Evolutionary conservation across 1,139 yeast species (phyloP), one percentile per base, ranked within the genome.

Genomic region (Geotrichum reessii): DNA sequence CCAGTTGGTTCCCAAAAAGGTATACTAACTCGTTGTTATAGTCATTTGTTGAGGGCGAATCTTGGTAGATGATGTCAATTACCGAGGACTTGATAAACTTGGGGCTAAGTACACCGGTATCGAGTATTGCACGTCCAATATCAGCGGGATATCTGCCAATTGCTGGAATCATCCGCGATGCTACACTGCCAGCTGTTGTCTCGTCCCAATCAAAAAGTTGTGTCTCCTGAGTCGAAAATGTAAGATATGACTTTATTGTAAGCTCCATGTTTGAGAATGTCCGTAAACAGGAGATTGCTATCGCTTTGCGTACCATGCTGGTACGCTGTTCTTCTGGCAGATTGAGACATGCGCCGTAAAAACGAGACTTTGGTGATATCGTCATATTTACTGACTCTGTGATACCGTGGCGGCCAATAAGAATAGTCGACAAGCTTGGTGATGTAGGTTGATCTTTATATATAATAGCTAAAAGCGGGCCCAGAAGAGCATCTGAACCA

Each of bases 1-100:
- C 97, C 54, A 90, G 75, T 71, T 92, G 97, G 53, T 85, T 85
- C 0, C 98, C 98, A 27, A 92, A 73, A 49, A 86, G 70, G 62
- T 79, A 85, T 0, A 91, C 97, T 33, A 92, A 71, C 61, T 78
- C 82, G 66, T 92, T 91, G 69, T 90, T 91, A 33, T 79, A 75
- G 54, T 86, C 88, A 17, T 85, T 78, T 1, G 78, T 73, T 5
- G 66, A 67, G 51, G 76, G 76, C 2, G 77, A 70, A 63, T 82
- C 81, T 59, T 82, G 82, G 70, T 92, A 92, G 0, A 92, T 78
- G 3, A 89, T 86, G 70, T 92, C 98, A 27, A 90, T 72, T 22
- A 85, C 75, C 1, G 81, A 72, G 0, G 93, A 82, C 17, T 78
- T 75, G 14, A 86, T 71, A 19, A 69, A 64, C 63, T 85, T 86